Evolutionary conservation across 495 filamentous ascomycete species (phyloP), one percentile per base, ranked within the genome.

Genomic region (Aspergillus kassunensis): DNA sequence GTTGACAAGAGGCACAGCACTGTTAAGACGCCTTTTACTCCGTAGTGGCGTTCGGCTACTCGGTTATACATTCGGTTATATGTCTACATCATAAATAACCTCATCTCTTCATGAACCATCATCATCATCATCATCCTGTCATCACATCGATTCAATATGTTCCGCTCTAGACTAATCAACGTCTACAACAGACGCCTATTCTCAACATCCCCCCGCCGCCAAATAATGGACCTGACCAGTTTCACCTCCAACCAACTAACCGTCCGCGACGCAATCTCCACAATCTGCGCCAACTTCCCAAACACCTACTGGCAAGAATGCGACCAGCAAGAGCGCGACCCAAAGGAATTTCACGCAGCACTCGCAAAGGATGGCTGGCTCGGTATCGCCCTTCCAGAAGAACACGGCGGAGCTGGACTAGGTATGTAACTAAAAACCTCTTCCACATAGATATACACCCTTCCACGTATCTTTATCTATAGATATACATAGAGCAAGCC

Each of bases 311-410:
- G 87, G 88, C 80, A 80, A 36, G 73, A 83, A 49, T 79, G 73
- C 54, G 88, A 90, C 57, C 76, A 88, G 43, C 76, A 74, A 27
- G 83, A 82, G 53, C 72, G 78, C 43, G 84, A 91, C 59, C 88
- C 88, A 0, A 76, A 80, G 54, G 83, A 88, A 19, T 81, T 93
- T 35, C 86, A 91, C 61, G 79, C 83, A 2, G 83, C 86, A 0
- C 66, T 91, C 50, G 85, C 88, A n/a, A 80, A 81, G 43, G 86
- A 85, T 60, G 86, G 88, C n/a, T 91, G 87, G 86, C 78, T 93
- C 15, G 88, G 89, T 6, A 89, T 91, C 58, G 86, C 87, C 0
- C 69, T 91, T 16, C 86, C 86, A 0, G 82, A 87, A 62, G 75
- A 81, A 7, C 77, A 88, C 0, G 87, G 88, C 12, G 88, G 87